Evolutionary conservation across 331 rosid species (phyloP), one percentile per base, ranked within the genome.

Genomic region (Phaseolus coccineus): DNA sequence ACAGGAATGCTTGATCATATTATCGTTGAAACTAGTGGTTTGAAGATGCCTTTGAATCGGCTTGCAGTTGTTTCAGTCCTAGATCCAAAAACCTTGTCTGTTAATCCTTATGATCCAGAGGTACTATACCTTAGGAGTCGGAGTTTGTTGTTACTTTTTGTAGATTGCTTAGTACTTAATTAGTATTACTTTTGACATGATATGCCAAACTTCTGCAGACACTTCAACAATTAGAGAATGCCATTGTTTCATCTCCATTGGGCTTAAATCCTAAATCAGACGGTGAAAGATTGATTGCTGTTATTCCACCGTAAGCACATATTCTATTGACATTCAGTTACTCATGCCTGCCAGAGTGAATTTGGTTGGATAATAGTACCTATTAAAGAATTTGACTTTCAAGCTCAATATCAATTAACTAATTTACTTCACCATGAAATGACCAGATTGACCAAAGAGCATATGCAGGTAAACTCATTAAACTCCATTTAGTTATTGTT

Each of bases 1-100:
- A 72, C 90, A 93, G 99, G 98, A 84, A 91, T 91, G 96, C 97
- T 96, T 84, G 98, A 93, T 79, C 99, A 96, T 76, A 90, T 96
- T 76, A 88, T 96, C 67, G 97, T 93, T 71, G 99, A 93, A 77
- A 84, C 84, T 73, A 83, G 92, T 46, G 97, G 92, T 61, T 71
- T 96, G 82, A 93, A 93, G 97, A 79, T 93, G 86, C 92, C 97
- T 11, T 81, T 93, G 87, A 87, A 72, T 83, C 94, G 91, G 76
- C 71, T 91, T 15, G 99, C 98, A 14, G 93, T 87, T 72, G 99
- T 96, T 80, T 93, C 98, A 1, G 97, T 91, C 68, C 31, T 93
- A 51, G 98, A 96, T 79, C 82, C 91, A 0, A 93, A 93, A 77
- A 96, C 97, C 28, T 82, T 96, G 51, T 96, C 99, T 0, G 90